phyloP scores from a whole-genome alignment of 352 stramenopile genomes.

The Phytopythium ostracodes region DNA sequence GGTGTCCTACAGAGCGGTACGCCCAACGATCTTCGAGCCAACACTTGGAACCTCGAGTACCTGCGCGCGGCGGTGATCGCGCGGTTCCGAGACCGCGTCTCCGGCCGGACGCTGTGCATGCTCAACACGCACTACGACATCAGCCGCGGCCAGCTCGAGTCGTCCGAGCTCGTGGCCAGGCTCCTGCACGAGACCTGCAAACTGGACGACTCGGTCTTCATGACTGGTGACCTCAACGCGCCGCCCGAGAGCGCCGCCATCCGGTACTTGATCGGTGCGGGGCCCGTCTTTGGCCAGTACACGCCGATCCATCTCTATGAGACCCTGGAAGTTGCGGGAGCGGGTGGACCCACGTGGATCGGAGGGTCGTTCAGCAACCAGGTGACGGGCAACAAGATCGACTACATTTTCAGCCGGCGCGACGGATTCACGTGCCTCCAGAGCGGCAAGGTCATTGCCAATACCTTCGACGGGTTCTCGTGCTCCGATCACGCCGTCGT shows the following conservation, averaged over 20 bases:
- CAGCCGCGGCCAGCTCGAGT: constrained; percentile 43
- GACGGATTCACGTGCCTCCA: constrained; percentile 44
- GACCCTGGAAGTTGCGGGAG: constrained; percentile 38
- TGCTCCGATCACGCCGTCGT: constrained; percentile 61
- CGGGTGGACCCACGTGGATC: constrained; percentile 55
- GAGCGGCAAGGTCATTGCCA: constrained; percentile 33
- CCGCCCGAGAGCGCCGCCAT: constrained; percentile 25
- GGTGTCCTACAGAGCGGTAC: constrained; percentile 45
- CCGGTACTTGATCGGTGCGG: constrained; percentile 34
- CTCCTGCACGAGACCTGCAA: constrained; percentile 40
- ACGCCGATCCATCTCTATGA: constrained; percentile 61
- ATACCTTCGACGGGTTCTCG: constrained; percentile 46
- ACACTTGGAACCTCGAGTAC: constrained; percentile 67
- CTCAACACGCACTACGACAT: constrained; percentile 82
- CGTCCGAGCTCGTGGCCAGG: constrained; percentile 42
- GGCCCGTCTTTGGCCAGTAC: constrained; percentile 15
- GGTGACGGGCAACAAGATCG: constrained; percentile 34
- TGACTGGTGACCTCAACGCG: constrained; percentile 74
- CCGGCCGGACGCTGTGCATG: constrained; percentile 41
- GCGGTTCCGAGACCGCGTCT: constrained; percentile 40
- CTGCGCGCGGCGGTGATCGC: constrained; percentile 48
- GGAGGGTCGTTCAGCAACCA: constrained; percentile 40
- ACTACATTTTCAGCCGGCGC: constrained; percentile 65
- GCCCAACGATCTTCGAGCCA: constrained; percentile 44
- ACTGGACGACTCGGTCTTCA: constrained; percentile 38